Evolutionary conservation across 2,329 filamentous ascomycete genomes (phyloP).

Genomic region (Didymella segeticola): DNA sequence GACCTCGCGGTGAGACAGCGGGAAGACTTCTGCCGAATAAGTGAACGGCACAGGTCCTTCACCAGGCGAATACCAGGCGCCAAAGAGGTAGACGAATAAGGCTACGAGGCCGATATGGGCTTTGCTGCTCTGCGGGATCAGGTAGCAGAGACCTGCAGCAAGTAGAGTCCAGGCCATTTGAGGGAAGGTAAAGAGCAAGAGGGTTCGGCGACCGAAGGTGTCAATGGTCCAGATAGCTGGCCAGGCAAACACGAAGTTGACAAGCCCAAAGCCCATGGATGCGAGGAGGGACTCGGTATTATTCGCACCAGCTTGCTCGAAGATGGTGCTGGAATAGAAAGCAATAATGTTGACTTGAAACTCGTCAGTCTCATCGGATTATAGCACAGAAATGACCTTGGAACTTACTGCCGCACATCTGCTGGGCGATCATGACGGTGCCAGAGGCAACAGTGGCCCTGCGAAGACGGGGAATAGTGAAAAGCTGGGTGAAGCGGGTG

Average conservation of each 20-base stretch:
- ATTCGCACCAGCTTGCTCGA: constrained; percentile 53
- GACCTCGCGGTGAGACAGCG: constrained; percentile 66
- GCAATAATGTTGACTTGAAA: constrained; percentile 52
- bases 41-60: constrained; percentile 65
- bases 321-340: constrained; percentile 59
- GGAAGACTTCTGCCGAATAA: constrained; percentile 73
- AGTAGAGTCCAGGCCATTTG: constrained; percentile 58
- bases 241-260: constrained; percentile 65
- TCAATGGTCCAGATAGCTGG: constrained; percentile 67
- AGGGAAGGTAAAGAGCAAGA: constrained; percentile 58
- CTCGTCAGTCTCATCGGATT: too few relatives aligned
- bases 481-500: constrained; percentile 59
- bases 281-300: constrained; percentile 54
- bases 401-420: constrained; percentile 58
- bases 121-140: constrained; percentile 50
- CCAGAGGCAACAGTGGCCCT: constrained; percentile 77
- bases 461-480: constrained; percentile 71
- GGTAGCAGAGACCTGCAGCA: constrained; percentile 59
- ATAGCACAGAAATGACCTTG: too few relatives aligned
- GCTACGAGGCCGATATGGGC: constrained; percentile 58
- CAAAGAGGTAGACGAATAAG: constrained; percentile 65
- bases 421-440: constrained; percentile 74
- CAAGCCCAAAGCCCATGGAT: constrained; percentile 63
- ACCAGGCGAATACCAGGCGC: constrained; percentile 51
- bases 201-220: constrained; percentile 55